A percentile compares a stretch with the other conserved stretches of the same genome.
Conservation (phyloP, 2,329 filamentous ascomycete genomes). For the Dendrostoma leiphaemia region DNA sequence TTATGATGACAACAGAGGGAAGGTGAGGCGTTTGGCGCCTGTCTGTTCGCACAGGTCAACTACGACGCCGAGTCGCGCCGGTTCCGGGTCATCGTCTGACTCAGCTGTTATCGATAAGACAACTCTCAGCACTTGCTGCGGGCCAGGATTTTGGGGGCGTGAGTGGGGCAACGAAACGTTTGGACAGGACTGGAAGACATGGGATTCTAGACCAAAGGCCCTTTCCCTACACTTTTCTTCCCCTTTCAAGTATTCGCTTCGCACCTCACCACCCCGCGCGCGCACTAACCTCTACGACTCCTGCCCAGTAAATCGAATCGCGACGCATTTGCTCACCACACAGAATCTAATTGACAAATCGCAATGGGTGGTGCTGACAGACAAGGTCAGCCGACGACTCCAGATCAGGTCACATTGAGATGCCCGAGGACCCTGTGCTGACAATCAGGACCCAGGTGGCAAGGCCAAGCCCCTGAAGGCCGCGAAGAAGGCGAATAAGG, state of each 20-base stretch:
- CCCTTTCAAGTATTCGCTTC: neutral
- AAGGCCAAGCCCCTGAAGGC: slow-evolving; percentile 85
- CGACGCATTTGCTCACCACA: neutral
- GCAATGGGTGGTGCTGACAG: slow-evolving; percentile 66
- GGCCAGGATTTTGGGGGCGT: neutral
- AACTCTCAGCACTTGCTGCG: neutral
- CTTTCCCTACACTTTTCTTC: neutral
- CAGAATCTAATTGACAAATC: neutral
- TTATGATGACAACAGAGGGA: neutral
- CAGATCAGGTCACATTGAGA: neutral
- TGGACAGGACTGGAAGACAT: slow-evolving; percentile 3
- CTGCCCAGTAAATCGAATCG: neutral
- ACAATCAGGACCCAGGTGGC: slow-evolving; percentile 54
- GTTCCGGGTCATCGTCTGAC: neutral
- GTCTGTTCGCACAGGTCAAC: neutral
- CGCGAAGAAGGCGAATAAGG: slow-evolving; percentile 79
- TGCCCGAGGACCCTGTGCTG: neutral
- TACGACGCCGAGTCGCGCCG: neutral
- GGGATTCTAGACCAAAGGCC: neutral
- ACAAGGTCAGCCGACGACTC: slow-evolving; percentile 56
- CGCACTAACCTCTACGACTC: neutral
- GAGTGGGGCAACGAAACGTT: neutral
- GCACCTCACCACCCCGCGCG: neutral
- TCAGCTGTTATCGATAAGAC: slow-evolving; percentile 8
- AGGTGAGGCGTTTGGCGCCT: neutral